phyloP scores from a whole-genome alignment of 805 yeast genomes.

The Yamadazyma ubonensis region DNA sequence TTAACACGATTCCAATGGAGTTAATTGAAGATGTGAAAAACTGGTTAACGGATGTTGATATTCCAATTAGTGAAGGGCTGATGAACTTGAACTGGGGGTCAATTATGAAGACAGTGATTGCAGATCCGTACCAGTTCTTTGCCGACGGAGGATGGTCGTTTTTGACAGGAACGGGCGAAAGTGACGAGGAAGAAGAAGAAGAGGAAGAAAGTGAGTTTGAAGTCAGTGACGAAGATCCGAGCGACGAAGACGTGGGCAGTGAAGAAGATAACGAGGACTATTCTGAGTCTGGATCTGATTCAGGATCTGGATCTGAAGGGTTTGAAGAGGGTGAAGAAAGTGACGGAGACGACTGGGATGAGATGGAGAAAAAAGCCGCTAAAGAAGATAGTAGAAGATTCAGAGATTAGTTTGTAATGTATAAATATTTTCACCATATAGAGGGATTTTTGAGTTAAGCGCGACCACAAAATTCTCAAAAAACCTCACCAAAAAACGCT shows the following conservation, averaged over 20 bases:
- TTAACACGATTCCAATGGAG: conserved; percentile 93
- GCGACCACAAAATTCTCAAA: conserved; percentile 1
- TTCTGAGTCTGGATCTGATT: conserved; percentile 32
- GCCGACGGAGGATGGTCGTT: conserved; percentile 95
- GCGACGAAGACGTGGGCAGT: conserved; percentile 59
- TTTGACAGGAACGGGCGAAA: conserved; percentile 82
- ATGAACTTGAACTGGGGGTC: conserved; percentile 94
- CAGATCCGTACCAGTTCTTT: conserved; percentile 94
- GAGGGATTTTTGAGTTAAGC: conserved; percentile 1
- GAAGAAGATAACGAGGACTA: conserved; percentile 46
- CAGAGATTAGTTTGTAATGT: conserved; percentile 28
- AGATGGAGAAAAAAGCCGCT: conserved; percentile 57
- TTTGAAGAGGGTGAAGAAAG: conserved; percentile 30
- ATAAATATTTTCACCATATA: neutral
- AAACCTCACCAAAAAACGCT: conserved; percentile 1
- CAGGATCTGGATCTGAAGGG: conserved; percentile 31
- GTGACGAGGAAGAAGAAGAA: conserved; percentile 63
- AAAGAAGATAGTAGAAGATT: conserved; percentile 38
- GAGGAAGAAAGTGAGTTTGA: conserved; percentile 73
- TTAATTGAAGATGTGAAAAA: conserved; percentile 88
- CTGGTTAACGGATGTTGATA: conserved; percentile 97
- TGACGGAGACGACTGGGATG: conserved; percentile 59
- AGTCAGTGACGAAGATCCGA: conserved; percentile 58
- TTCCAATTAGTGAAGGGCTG: conserved; percentile 92
- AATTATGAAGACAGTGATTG: conserved; percentile 88